phyloP scores from a whole-genome alignment of 352 stramenopile species.

The Phytophthora rubi region DNA sequence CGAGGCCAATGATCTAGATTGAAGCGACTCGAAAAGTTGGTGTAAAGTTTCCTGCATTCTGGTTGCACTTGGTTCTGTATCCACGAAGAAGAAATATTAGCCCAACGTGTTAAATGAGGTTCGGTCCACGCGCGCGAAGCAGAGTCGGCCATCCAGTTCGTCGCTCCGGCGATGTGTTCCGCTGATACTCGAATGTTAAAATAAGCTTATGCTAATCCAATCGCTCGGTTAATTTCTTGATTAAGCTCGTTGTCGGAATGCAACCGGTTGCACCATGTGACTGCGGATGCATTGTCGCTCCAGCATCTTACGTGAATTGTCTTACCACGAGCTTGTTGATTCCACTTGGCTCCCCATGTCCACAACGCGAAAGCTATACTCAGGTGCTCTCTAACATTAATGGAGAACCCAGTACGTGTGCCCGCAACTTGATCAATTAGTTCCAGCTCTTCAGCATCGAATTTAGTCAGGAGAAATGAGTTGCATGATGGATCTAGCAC shows the following conservation, averaged over 20 bases:
- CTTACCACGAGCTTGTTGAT: background rate
- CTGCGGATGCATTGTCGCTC: constrained; percentile 38
- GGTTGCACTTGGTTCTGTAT: constrained; percentile 8
- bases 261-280: constrained; percentile 27
- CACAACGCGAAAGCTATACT: constrained; percentile 24
- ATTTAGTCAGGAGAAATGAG: constrained; percentile 15
- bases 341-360: constrained; percentile 29
- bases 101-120: constrained; percentile 6
- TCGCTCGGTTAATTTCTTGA: constrained; percentile 46
- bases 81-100: constrained; percentile 24
- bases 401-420: too few species aligned
- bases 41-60: constrained; percentile 27
- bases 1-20: constrained; percentile 23
- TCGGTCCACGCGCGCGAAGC: constrained; percentile 14
- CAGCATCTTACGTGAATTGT: constrained; percentile 28
- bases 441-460: constrained; percentile 6
- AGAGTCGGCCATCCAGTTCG: constrained; percentile 38
- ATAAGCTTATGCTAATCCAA: constrained; percentile 26
- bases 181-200: constrained; percentile 25
- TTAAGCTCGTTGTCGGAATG: constrained; percentile 10
- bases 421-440: background rate
- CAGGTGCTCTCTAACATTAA: too few species aligned
- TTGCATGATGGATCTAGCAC: constrained; percentile 11
- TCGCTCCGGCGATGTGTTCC: constrained; percentile 16
- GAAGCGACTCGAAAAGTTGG: constrained; percentile 18